Evolutionary conservation across 2,329 filamentous ascomycete genomes (phyloP).

Genomic region (Phyllachora maydis): DNA sequence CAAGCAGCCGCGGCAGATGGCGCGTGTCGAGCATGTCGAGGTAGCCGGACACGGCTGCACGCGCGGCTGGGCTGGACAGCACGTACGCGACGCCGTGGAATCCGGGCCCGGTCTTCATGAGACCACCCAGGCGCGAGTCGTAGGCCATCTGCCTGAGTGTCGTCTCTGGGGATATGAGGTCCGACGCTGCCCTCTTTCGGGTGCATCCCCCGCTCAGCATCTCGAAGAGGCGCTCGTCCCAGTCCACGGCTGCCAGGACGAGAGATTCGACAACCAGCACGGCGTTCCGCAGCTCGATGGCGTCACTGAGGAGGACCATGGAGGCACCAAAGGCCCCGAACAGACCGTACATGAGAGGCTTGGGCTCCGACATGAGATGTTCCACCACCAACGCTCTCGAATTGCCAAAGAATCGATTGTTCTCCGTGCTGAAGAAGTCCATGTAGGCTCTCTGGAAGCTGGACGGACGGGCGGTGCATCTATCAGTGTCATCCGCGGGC

Average conservation of each 20-base stretch:
- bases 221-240: conserved; percentile 4
- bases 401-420: conserved; percentile 5
- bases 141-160: conserved; percentile 6
- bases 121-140: conserved; percentile 7
- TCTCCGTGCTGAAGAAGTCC: conserved; percentile 9
- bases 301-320: conserved; percentile 7
- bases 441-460: conserved; percentile 10
- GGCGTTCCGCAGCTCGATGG: conserved; percentile 6
- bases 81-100: conserved; percentile 5
- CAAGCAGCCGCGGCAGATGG: conserved; percentile 3
- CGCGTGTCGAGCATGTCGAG: conserved; percentile 6
- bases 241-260: conserved; percentile 6
- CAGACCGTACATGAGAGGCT: conserved; percentile 7
- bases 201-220: conserved; percentile 4
- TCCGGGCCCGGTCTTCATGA: conserved; percentile 7
- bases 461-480: too few relatives aligned
- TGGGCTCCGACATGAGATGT: conserved; percentile 4
- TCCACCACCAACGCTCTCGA: conserved; percentile 4
- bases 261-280: conserved; percentile 8
- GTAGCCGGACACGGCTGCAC: conserved; percentile 6
- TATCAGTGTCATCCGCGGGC: background rate
- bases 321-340: conserved; percentile 7
- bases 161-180: conserved; percentile 4
- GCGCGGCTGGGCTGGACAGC: conserved; percentile 4
- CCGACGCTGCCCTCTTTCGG: conserved; percentile 1